These are phyloP conservation scores for Irpex sp. DNA, from an alignment of 1,284 basidiomycete species.

Conservation along the genomic window DNA sequence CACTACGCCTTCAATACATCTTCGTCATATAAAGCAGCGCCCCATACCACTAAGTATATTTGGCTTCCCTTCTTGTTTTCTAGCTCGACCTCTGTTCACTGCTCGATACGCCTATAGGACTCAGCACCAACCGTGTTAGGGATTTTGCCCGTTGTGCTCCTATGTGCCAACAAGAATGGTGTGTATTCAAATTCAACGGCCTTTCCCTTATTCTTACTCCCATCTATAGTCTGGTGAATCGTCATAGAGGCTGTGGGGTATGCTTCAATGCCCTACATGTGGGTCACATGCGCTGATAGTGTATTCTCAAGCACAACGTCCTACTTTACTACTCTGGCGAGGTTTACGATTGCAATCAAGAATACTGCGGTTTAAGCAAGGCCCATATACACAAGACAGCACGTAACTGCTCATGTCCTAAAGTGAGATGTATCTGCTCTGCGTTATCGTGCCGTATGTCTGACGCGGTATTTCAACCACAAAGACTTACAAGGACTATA, in stretches of 20 bases:
- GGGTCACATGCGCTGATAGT: background rate
- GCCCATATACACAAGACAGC: constrained; percentile 43
- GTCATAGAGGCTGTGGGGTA: constrained; percentile 63
- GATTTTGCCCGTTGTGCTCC: background rate
- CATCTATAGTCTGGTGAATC: constrained; percentile 50
- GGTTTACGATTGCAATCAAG: constrained; percentile 38
- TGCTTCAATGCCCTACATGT: constrained; percentile 12
- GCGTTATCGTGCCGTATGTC: background rate
- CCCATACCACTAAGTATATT: background rate
- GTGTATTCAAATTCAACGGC: constrained; percentile 13
- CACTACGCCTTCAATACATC: constrained; percentile 11
- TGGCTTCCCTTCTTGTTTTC: too few species aligned
- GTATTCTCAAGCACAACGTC: constrained; percentile 48
- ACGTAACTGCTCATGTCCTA: constrained; percentile 30
- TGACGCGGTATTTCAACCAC: background rate
- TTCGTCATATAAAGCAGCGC: constrained; percentile 7
- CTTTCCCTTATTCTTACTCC: background rate
- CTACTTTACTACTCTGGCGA: constrained; percentile 44
- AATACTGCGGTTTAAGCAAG: constrained; percentile 38
- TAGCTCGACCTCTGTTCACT: too few species aligned
- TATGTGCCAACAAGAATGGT: constrained; percentile 47
- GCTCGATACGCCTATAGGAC: too few species aligned
- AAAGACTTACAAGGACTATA: constrained; percentile 38
- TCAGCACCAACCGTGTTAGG: too few species aligned
- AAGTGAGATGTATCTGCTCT: constrained; percentile 17